Evolutionary conservation across 2,329 filamentous ascomycete species (phyloP), one percentile per base, ranked within the genome.

Genomic region (Cladophialophora yegresii): DNA sequence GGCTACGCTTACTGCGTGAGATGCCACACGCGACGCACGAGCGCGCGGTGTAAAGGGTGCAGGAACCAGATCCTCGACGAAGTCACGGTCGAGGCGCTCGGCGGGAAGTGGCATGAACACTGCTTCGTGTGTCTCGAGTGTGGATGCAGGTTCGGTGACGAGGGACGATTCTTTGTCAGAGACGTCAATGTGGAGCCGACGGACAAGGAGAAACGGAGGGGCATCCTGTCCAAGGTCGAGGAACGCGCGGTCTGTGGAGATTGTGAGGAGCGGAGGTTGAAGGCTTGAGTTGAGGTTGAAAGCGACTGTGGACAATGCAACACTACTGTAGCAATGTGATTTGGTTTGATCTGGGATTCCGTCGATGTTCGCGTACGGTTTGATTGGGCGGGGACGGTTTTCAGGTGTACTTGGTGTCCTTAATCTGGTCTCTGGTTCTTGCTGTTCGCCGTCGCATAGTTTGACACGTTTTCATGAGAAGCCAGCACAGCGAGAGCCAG

Each of bases 1-100:
- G 93, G 93, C 9, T 98, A 96, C 77, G 95, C 95, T 4, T 99
- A 95, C 93, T 99, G 95, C 77, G 86, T 98, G 54, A 85, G 85
- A 23, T 99, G 95, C 75, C 93, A 98, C 80, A 96, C 93, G 13
- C 91, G 92, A 74, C 87, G 95, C 36, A 97, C 92, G 12, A 91
- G 90, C 12, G 89, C 92, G 53, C 96, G 96, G 78, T 99, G 95
- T 77, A 85, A 86, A 71, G 91, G 89, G 72, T 99, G 95, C 79
- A 87, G 86, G 72, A 87, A 85, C 72, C 90, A 92, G 8, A 92
- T 98, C 60, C 87, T 95, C 58, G 93, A 96, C 53, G 89, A 96
- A 56, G 87, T 93, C 74, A 96, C 97, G 64, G 87, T 99, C 22
- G 89, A 89, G 74, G 95, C 95, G 0, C 81, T 99, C 50, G 93